Evolutionary conservation across 2,329 filamentous ascomycete genomes (phyloP), one percentile per base, ranked within the genome.

Genomic region (Septoria petroselini): DNA sequence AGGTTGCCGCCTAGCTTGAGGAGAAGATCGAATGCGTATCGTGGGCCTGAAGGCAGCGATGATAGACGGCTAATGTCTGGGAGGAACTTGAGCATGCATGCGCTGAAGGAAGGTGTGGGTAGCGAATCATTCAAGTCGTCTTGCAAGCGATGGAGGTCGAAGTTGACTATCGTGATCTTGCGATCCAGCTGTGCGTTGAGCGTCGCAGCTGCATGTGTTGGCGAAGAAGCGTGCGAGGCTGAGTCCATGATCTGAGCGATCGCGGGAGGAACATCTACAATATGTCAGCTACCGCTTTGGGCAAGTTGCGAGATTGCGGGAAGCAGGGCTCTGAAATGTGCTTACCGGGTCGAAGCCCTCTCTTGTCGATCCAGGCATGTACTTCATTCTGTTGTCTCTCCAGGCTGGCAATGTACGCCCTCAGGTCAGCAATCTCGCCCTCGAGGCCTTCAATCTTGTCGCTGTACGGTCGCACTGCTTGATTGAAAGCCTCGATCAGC

Each of bases 101-200:
- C 73, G 45, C 72, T 73, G 64, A 79, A 78, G 57, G 76, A 76
- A 3, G 75, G 70, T 4, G 73, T 73, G 15, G 74, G 75, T 43
- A 78, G 75, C 44, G 73, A 74, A 61, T 77, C 74, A 65, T 78
- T 78, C 57, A 78, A 71, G 58, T 77, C 75, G 64, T 79, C 76
- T 62, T 78, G 76, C 39, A 79, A 70, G 43, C 76, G 73, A 68
- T 79, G 76, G 3, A 79, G 73, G 61, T 78, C 76, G 62, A 78
- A 78, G 68, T 79, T 78, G 48, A 79, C 75, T 48, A 79, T 78
- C 30, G 76, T 78, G 67, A 79, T 79, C 59, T 78, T 78, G 70
- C 76, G 76, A 64, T 79, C 76, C 53, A 79, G 73, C 61, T 79
- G 76, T n/a, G 74, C 75, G 61, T 77, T 77, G 54, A 79, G 72